Evolutionary conservation across 768 basidiomycete genomes (phyloP).

Genomic region (Phaffia australis): DNA sequence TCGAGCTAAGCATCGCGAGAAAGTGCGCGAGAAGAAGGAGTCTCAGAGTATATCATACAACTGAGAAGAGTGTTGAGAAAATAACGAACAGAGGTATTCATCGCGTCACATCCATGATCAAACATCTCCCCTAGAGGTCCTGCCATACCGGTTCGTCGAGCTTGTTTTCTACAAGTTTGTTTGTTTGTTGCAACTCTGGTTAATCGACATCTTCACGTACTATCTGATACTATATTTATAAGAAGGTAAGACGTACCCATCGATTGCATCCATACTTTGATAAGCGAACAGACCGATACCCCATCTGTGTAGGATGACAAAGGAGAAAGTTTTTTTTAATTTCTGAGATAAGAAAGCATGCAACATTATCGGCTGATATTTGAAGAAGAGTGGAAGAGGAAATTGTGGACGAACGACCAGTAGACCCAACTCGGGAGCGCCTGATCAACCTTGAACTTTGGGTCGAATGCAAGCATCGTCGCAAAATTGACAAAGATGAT

Average conservation of each 20-base stretch:
- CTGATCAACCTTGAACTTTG: constrained; percentile 38
- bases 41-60: too few relatives aligned
- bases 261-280: constrained; percentile 78
- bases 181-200: constrained; percentile 7
- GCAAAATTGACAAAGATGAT: constrained; percentile 75
- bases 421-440: constrained; percentile 70
- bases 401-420: constrained; percentile 55
- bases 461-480: constrained; percentile 75
- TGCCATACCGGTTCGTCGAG: constrained; percentile 90
- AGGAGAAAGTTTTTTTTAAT: not conserved
- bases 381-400: not conserved
- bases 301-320: constrained; percentile 48
- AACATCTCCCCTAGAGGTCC: constrained; percentile 96
- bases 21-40: not conserved
- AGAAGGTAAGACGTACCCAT: constrained; percentile 51
- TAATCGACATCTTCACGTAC: not conserved
- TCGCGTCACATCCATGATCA: constrained; percentile 91
- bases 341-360: not conserved
- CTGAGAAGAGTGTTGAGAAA: not conserved
- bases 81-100: constrained; percentile 74
- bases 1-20: constrained; percentile 52
- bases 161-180: constrained; percentile 64
- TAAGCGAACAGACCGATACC: constrained; percentile 79
- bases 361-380: not conserved
- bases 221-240: not conserved